Percentiles rank a stretch among this genome's conserved stretches.
Evolutionary conservation across 495 filamentous ascomycete genomes (phyloP).

Genomic region (Aspergillus cavernicola): DNA sequence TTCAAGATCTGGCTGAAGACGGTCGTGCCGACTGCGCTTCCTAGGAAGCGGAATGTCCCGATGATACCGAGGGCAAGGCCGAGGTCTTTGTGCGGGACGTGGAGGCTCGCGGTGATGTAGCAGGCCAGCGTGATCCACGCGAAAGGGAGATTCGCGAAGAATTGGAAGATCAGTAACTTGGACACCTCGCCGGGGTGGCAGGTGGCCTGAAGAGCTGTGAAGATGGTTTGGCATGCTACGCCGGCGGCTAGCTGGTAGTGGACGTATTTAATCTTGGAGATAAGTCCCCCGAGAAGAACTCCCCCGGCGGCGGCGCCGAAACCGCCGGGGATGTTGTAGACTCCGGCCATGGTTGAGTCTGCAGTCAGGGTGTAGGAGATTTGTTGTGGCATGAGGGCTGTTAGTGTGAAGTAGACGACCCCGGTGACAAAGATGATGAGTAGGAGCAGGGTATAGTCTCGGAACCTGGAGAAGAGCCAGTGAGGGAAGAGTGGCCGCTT

Average conservation of each 20-base stretch:
- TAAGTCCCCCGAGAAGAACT: not conserved
- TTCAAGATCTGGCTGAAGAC: not conserved
- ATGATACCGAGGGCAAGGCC: not conserved
- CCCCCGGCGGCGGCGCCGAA: not conserved
- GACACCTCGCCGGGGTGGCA: not conserved
- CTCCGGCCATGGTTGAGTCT: not conserved
- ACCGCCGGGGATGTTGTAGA: not conserved
- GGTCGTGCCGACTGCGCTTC: not conserved
- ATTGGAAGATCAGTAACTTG: not conserved
- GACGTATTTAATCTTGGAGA: not conserved
- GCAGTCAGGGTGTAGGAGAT: not conserved
- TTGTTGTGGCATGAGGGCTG: not conserved
- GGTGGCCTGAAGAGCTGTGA: not conserved
- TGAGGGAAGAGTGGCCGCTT: constrained; percentile 1
- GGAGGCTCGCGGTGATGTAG: not conserved
- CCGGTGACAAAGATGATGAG: not conserved
- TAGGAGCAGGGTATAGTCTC: not conserved
- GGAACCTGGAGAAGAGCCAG: not conserved
- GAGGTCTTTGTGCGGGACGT: not conserved
- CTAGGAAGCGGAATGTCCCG: not conserved
- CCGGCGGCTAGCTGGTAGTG: not conserved
- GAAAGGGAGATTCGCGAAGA: not conserved
- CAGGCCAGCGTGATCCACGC: not conserved
- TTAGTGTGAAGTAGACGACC: not conserved
- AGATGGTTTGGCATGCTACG: not conserved